phyloP scores from a whole-genome alignment of 2,329 filamentous ascomycete species.

The Cladosporium austrohemisphaericum region DNA sequence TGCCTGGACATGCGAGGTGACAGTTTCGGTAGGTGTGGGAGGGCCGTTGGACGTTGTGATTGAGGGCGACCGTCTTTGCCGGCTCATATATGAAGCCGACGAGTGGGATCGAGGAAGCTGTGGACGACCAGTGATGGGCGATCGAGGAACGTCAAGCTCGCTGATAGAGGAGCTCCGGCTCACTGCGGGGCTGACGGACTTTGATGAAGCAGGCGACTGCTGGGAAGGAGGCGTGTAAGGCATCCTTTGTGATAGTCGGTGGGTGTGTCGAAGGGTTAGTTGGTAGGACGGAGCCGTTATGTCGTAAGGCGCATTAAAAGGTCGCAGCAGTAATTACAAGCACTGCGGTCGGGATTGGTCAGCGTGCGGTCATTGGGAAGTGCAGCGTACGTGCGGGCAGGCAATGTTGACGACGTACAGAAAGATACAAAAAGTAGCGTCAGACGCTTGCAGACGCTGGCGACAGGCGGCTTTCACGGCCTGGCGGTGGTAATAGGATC shows the following conservation, averaged over 20 bases:
- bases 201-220: conserved; percentile 57
- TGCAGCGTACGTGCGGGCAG: neutral
- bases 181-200: conserved; percentile 48
- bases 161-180: conserved; percentile 51
- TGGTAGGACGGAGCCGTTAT: conserved; percentile 34
- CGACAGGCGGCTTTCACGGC: conserved; percentile 14
- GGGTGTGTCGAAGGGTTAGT: conserved; percentile 24
- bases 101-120: conserved; percentile 54
- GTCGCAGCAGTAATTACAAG: conserved; percentile 15
- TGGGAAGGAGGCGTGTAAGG: conserved; percentile 81
- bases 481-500: conserved; percentile 19
- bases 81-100: conserved; percentile 59
- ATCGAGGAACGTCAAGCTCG: conserved; percentile 33
- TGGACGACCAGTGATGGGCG: conserved; percentile 39
- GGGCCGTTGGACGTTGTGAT: conserved; percentile 35
- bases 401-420: conserved; percentile 25
- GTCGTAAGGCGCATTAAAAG: conserved; percentile 40
- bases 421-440: conserved; percentile 29
- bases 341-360: conserved; percentile 13
- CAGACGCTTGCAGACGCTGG: conserved; percentile 13
- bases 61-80: conserved; percentile 58
- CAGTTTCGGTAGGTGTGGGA: conserved; percentile 29
- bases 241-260: conserved; percentile 55
- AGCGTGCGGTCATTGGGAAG: conserved; percentile 2
- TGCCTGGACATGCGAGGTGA: conserved; percentile 16